These are phyloP conservation scores for Thielaviopsis euricoi DNA, from an alignment of 2,329 filamentous ascomycete species.

Conservation along the genomic window DNA sequence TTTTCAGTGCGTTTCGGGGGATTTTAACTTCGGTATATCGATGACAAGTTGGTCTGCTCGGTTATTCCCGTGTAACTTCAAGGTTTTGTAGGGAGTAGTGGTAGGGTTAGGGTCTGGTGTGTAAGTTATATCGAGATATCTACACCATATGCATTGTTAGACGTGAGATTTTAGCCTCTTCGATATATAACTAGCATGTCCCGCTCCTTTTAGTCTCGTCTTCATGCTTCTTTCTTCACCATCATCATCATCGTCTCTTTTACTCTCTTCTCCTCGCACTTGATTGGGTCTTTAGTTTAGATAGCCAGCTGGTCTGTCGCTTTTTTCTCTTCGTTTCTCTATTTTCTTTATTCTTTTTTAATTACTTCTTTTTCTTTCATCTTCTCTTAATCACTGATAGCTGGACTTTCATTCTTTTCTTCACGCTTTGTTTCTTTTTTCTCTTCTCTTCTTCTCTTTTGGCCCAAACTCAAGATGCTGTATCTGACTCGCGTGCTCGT, in stretches of 20 bases:
- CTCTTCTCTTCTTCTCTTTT: neutral
- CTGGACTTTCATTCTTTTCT: neutral
- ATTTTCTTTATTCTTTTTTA: neutral
- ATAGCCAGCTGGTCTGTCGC: constrained; percentile 9
- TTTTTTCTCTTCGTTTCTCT: neutral
- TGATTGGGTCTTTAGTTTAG: neutral
- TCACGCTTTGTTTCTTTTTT: neutral
- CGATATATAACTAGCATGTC: neutral
- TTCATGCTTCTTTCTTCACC: neutral
- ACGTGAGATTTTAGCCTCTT: too few species aligned
- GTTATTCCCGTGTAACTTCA: too few species aligned
- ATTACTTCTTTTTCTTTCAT: constrained; percentile 1
- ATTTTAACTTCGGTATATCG: too few species aligned
- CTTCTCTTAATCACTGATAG: neutral
- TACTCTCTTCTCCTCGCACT: neutral
- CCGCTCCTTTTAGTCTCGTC: neutral
- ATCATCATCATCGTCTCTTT: neutral
- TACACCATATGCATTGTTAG: too few species aligned
- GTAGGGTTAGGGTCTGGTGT: neutral
- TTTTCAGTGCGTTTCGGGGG: too few species aligned
- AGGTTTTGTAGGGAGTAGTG: too few species aligned
- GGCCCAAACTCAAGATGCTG: neutral
- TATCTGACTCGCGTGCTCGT: neutral
- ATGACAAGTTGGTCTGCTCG: too few species aligned
- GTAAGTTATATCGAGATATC: too few species aligned